These are phyloP conservation scores for Escallonia rubra DNA, from an alignment of 129 eudicot genomes.

Conservation along the genomic window DNA sequence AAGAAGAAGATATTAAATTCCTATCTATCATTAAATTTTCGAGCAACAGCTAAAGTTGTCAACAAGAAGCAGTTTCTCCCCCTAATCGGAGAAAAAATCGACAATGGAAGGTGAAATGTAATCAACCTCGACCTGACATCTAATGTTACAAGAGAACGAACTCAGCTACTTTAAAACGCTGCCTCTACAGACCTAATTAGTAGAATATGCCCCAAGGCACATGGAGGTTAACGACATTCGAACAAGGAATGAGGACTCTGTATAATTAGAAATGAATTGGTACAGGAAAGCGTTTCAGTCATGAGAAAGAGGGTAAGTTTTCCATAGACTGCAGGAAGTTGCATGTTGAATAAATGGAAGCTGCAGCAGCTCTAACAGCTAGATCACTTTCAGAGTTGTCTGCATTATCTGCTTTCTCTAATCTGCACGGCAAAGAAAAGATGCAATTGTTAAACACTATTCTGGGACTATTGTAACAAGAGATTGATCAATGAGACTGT, in stretches of 20 bases:
- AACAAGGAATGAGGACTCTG: background rate
- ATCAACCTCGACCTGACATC: background rate
- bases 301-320: constrained; percentile 55
- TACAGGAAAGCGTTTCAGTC: constrained; percentile 14
- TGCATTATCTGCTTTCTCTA: constrained; percentile 24
- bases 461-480: background rate
- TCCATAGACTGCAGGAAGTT: constrained; percentile 50
- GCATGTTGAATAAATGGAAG: constrained; percentile 86
- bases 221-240: background rate
- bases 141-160: background rate
- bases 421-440: constrained; percentile 26
- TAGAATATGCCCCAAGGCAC: constrained; percentile 7
- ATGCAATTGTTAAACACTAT: background rate
- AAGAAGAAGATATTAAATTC: background rate
- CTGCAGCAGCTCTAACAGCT: constrained; percentile 79
- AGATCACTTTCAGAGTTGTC: constrained; percentile 46
- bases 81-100: background rate
- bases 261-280: constrained; percentile 6
- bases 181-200: background rate
- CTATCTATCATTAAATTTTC: background rate
- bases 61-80: background rate
- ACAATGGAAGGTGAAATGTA: background rate
- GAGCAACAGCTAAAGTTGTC: background rate
- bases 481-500: no score
- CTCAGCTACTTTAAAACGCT: background rate